phyloP scores from a whole-genome alignment of 331 rosid genomes.

The Dryas integrifolia region DNA sequence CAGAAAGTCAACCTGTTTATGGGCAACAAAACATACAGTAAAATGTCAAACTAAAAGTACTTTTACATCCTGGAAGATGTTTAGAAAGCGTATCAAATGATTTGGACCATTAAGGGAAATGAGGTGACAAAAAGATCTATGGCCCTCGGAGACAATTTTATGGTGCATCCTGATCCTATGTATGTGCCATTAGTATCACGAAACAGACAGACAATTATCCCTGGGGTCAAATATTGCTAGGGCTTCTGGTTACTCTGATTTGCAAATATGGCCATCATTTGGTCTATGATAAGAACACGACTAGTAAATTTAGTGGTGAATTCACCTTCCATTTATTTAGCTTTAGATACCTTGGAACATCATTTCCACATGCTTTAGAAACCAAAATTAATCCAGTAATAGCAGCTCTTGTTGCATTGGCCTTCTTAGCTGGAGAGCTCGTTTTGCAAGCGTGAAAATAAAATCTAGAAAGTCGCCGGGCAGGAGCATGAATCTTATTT shows the following conservation, averaged over 20 bases:
- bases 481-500: slow-evolving; percentile 84
- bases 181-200: neutral
- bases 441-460: slow-evolving; percentile 61
- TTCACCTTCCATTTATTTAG: neutral
- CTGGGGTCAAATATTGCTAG: neutral
- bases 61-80: neutral
- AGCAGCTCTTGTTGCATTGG: slow-evolving; percentile 62
- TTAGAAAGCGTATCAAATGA: neutral
- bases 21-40: slow-evolving; percentile 17
- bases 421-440: slow-evolving; percentile 51
- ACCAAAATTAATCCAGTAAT: slow-evolving; percentile 78
- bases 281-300: neutral
- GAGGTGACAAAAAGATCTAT: neutral
- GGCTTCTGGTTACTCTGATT: neutral
- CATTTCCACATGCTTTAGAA: slow-evolving; percentile 89
- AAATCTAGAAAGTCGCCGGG: slow-evolving; percentile 85
- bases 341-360: slow-evolving; percentile 72
- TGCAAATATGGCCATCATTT: slow-evolving; percentile 3
- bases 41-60: neutral
- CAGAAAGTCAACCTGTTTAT: slow-evolving; percentile 85
- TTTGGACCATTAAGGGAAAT: neutral
- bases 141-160: neutral
- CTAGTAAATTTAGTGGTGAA: neutral
- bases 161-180: neutral
- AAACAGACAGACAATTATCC: neutral